Evolutionary conservation across 371 early-diverging fungal species (phyloP).

Genomic region (Rhizomucor pusillus): DNA sequence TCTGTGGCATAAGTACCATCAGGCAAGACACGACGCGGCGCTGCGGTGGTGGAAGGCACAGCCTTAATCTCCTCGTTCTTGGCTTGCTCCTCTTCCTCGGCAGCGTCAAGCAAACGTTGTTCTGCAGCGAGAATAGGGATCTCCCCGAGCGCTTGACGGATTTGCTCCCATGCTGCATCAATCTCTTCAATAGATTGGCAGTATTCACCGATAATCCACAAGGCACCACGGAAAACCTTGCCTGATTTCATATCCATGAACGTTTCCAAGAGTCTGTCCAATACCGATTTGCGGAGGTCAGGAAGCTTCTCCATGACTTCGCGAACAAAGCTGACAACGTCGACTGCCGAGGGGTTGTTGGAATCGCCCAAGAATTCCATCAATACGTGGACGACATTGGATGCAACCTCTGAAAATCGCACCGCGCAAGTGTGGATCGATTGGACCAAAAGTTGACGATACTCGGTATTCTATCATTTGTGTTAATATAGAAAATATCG

Average conservation of each 20-base stretch:
- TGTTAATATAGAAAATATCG: not conserved
- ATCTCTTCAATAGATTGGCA: constrained; percentile 72
- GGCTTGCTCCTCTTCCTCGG: constrained; percentile 46
- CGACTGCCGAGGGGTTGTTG: constrained; percentile 88
- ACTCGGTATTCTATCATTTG: constrained; percentile 73
- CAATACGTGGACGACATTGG: constrained; percentile 89
- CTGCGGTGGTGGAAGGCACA: constrained; percentile 41
- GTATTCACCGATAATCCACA: constrained; percentile 97
- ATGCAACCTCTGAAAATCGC: constrained; percentile 93
- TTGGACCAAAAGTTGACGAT: constrained; percentile 91
- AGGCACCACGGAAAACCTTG: constrained; percentile 94
- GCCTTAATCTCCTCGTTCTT: constrained; percentile 30
- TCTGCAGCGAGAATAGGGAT: constrained; percentile 91
- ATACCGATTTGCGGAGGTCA: constrained; percentile 74
- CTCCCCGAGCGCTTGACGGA: constrained; percentile 84
- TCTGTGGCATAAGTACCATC: constrained; percentile 98
- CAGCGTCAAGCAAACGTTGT: constrained; percentile 66
- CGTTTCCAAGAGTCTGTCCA: constrained; percentile 75
- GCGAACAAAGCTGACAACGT: constrained; percentile 93
- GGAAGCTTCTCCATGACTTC: constrained; percentile 97
- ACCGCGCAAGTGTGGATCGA: constrained; percentile 96
- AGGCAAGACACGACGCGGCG: constrained; percentile 80
- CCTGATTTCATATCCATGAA: constrained; percentile 92
- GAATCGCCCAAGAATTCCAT: constrained; percentile 93
- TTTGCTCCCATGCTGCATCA: constrained; percentile 79